phyloP scores from a whole-genome alignment of 495 filamentous ascomycete species.

The Cryomyces minteri region DNA sequence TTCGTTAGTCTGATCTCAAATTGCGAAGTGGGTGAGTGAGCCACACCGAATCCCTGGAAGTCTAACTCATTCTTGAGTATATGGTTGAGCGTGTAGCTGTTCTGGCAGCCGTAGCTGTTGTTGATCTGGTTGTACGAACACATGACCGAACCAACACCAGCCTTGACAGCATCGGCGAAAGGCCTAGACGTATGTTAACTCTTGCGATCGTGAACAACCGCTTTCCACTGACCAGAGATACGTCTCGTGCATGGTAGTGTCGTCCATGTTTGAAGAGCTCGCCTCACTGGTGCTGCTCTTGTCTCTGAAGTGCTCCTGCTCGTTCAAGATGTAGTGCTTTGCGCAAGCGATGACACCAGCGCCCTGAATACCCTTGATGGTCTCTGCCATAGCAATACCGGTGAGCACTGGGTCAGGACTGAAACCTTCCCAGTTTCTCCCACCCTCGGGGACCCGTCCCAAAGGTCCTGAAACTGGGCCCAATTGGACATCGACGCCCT shows the following conservation, averaged over 20 bases:
- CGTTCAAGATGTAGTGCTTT: slow-evolving; percentile 23
- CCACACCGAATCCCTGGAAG: slow-evolving; percentile 63
- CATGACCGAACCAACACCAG: slow-evolving; percentile 38
- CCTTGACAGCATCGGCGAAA: slow-evolving; percentile 38
- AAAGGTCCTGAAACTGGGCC: slow-evolving; percentile 78
- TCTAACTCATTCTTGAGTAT: slow-evolving; percentile 80
- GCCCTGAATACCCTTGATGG: slow-evolving; percentile 22
- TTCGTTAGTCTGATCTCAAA: background rate
- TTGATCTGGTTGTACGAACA: slow-evolving; percentile 83
- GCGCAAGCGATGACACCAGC: slow-evolving; percentile 22
- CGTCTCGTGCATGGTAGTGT: slow-evolving; percentile 85
- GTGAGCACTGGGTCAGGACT: slow-evolving; percentile 23
- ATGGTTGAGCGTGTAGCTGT: slow-evolving; percentile 60
- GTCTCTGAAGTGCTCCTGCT: slow-evolving; percentile 52
- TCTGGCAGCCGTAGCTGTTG: slow-evolving; percentile 50
- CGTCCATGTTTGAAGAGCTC: slow-evolving; percentile 72
- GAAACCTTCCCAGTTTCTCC: slow-evolving; percentile 72
- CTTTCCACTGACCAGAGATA: slow-evolving; percentile 50
- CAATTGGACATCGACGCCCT: slow-evolving; percentile 55
- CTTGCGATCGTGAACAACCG: slow-evolving; percentile 20
- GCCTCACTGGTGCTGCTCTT: slow-evolving; percentile 30
- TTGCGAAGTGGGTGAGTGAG: background rate
- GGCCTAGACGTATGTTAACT: slow-evolving; percentile 26
- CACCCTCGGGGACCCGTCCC: slow-evolving; percentile 30
- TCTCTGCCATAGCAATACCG: slow-evolving; percentile 19